Conservation (phyloP, 2,329 filamentous ascomycete genomes). For the Rugonectria rugulosa region DNA sequence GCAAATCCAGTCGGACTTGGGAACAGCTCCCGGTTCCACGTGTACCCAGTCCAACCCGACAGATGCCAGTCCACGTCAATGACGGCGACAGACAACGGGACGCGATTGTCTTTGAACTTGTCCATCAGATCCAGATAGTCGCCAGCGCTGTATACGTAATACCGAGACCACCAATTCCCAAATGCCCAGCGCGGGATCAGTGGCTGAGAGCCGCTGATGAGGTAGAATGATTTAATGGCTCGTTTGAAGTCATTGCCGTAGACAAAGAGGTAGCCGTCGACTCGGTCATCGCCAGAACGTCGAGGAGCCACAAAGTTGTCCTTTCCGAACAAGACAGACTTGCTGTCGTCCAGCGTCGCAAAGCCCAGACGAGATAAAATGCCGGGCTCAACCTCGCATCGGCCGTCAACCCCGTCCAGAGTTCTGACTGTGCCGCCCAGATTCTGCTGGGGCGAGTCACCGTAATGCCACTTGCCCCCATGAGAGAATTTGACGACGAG, state of each 20-base stretch:
- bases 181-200: conserved; percentile 63
- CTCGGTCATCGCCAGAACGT: conserved; percentile 52
- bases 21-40: conserved; percentile 61
- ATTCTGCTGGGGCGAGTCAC: conserved; percentile 47
- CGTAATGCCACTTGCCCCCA: conserved; percentile 55
- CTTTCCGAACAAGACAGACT: conserved; percentile 63
- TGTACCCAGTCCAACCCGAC: conserved; percentile 62
- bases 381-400: conserved; percentile 57
- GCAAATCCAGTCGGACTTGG: conserved; percentile 63
- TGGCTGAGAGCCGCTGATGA: conserved; percentile 63
- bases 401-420: conserved; percentile 61
- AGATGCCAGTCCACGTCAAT: conserved; percentile 74
- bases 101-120: conserved; percentile 55
- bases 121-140: conserved; percentile 67
- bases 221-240: conserved; percentile 62
- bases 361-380: conserved; percentile 60
- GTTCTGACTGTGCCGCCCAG: conserved; percentile 61
- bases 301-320: conserved; percentile 61
- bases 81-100: conserved; percentile 67
- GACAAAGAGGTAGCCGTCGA: conserved; percentile 67
- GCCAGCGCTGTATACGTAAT: conserved; percentile 62
- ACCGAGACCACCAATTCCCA: conserved; percentile 73
- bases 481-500: conserved; percentile 54
- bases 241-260: conserved; percentile 65
- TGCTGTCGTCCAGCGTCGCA: conserved; percentile 60